A percentile compares a stretch with the other conserved stretches of the same genome.
phyloP scores from a whole-genome alignment of 805 yeast species.

The Candida hungchunana region DNA sequence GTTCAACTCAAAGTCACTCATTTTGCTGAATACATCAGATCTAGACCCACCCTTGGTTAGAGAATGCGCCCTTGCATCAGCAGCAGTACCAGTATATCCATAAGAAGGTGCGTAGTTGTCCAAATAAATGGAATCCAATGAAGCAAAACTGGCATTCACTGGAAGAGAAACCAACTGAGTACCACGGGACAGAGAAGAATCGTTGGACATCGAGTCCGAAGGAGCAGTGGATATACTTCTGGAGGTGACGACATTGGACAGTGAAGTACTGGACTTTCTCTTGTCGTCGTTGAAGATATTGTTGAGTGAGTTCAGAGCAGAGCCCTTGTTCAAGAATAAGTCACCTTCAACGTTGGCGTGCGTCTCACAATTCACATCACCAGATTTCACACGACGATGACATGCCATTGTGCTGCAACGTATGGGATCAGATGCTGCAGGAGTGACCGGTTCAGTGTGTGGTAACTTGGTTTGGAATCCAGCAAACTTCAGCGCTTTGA shows the following conservation, averaged over 20 bases:
- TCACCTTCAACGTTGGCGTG: constrained; percentile 30
- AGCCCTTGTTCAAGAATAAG: constrained; percentile 23
- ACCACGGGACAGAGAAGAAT: constrained; percentile 34
- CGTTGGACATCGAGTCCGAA: constrained; percentile 8
- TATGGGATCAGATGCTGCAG: not conserved
- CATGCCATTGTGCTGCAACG: not conserved
- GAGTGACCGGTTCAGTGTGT: not conserved
- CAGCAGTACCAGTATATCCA: constrained; percentile 13
- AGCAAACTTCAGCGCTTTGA: constrained; percentile 26
- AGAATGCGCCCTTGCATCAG: constrained; percentile 17
- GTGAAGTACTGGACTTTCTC: constrained; percentile 19
- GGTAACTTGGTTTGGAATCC: constrained; percentile 14
- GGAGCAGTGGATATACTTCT: no score
- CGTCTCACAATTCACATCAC: constrained; percentile 20
- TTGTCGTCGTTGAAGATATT: constrained; percentile 24
- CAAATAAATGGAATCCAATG: constrained; percentile 65
- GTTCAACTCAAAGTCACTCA: constrained; percentile 21
- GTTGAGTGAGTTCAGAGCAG: constrained; percentile 25
- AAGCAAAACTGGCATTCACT: constrained; percentile 71
- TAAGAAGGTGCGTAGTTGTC: constrained; percentile 39
- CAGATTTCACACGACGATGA: constrained; percentile 24
- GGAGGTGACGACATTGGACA: constrained; percentile 6
- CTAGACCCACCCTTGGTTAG: not conserved
- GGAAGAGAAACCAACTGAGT: constrained; percentile 66
- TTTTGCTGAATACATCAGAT: constrained; percentile 11